Evolutionary conservation across 129 eudicot species (phyloP).

Genomic region (Gnaphalium uliginosum): DNA sequence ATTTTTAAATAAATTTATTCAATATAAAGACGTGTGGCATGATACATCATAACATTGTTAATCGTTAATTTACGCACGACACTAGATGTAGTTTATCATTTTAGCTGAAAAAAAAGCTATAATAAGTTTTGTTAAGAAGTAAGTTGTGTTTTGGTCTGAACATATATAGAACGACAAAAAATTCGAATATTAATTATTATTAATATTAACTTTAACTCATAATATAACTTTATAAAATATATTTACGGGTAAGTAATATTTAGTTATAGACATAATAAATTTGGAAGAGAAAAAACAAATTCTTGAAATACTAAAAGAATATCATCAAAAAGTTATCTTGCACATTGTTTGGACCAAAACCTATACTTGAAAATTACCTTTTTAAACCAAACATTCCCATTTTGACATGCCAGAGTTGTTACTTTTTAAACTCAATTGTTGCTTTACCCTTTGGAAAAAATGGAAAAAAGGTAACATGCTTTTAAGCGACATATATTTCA

Average conservation of each 20-base stretch:
- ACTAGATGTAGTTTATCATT: too few relatives aligned
- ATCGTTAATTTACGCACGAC: background rate
- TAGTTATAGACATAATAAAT: background rate
- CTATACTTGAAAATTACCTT: constrained; percentile 16
- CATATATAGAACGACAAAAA: background rate
- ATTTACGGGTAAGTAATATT: background rate
- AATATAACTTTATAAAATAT: too few relatives aligned
- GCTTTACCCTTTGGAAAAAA: constrained; percentile 7
- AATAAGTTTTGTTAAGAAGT: background rate
- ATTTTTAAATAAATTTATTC: too few relatives aligned
- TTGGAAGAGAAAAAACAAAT: background rate
- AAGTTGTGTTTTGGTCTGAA: background rate
- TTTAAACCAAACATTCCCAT: constrained; percentile 23
- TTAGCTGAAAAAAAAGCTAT: too few relatives aligned
- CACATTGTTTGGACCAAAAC: constrained; percentile 5
- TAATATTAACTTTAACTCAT: too few relatives aligned
- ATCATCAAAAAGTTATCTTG: background rate
- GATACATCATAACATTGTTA: background rate
- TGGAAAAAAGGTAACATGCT: too few relatives aligned
- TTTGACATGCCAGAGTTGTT: constrained; percentile 13
- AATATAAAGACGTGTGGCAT: background rate
- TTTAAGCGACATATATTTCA: too few relatives aligned
- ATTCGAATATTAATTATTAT: too few relatives aligned
- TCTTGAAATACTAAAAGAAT: background rate
- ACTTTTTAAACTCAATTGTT: background rate